A percentile compares a stretch with the other conserved stretches of the same genome.
These are phyloP conservation scores for Aspergillus ochraceus DNA, from an alignment of 2,329 filamentous ascomycete genomes.

Conservation along the genomic window DNA sequence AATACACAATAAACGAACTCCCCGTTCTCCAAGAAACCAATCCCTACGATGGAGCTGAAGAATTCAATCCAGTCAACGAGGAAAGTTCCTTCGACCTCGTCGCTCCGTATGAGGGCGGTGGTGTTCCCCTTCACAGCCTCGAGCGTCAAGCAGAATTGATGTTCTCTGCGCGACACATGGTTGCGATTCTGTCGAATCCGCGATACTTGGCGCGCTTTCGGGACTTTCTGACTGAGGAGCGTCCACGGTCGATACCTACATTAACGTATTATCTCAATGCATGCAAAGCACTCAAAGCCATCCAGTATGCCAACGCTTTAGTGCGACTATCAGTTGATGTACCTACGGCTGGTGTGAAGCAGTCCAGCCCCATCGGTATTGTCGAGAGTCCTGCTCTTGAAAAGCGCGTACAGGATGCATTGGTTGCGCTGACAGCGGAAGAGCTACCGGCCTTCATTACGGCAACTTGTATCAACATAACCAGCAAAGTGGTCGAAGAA, in stretches of 20 bases:
- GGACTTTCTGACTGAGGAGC: constrained; percentile 61
- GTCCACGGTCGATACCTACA: constrained; percentile 64
- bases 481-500: constrained; percentile 68
- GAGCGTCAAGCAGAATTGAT: constrained; percentile 66
- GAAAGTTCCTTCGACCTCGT: constrained; percentile 38
- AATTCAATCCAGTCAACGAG: constrained; percentile 33
- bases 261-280: constrained; percentile 72
- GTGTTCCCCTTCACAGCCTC: constrained; percentile 50
- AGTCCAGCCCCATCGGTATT: constrained; percentile 52
- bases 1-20: constrained; percentile 25
- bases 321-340: constrained; percentile 56
- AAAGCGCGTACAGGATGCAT: constrained; percentile 64
- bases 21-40: constrained; percentile 29
- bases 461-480: constrained; percentile 66
- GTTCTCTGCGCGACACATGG: constrained; percentile 66
- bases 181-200: constrained; percentile 65
- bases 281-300: constrained; percentile 68
- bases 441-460: constrained; percentile 73
- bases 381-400: constrained; percentile 62
- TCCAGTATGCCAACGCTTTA: constrained; percentile 70
- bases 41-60: constrained; percentile 24
- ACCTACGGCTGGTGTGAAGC: constrained; percentile 56
- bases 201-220: constrained; percentile 65
- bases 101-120: constrained; percentile 27
- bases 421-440: constrained; percentile 63